Base-by-base conservation (phyloP, 1,284 basidiomycete species). In the Trametes versicolor region DNA sequence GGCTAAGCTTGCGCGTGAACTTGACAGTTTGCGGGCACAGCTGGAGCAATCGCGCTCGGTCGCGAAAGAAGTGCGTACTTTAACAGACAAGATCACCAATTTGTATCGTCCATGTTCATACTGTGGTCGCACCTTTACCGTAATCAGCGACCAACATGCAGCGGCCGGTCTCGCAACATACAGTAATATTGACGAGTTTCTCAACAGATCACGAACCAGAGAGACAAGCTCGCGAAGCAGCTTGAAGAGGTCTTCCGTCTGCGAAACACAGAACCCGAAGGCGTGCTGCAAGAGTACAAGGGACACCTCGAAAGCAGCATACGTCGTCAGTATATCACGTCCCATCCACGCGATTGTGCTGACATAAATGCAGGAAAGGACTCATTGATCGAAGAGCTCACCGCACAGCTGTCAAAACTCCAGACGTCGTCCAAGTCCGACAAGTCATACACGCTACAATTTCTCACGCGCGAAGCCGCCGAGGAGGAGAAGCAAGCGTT, bases 401-500 rank as follows among this genome's bases (percentile, higher is more conserved):
- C 82, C 15, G 77, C 79, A 12, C 82, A 87, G 69, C 74, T 90
- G 4, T 78, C 84, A 10, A 82, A 81, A 49, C 79, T 85, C 49
- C 84, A 89, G 65, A 83, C 86, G 2, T 77, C 90, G 25, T 78
- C 85, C 36, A 78, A 78, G 51, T 77, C 82, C 1, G 84, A 55
- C 25, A 64, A 71, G 47, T 63, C 72, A 4, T 32, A 80, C 78
- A 50, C 82, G 8, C 78, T 91, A 34, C 87, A 89, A 67, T 83
- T 94, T 63, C 76, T 94, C 17, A 91, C 90, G 8, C 85, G 90
- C 57, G 90, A 92, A 68, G 85, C 85, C 4, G 91, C 87, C 8
- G 87, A 93, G 61, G 85, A 87, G 64, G 90, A 92, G 77, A 86
- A 87, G 70, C 83, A 81, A 58, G 76, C 66, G 1, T 73, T 86